phyloP scores from a whole-genome alignment of 2,329 filamentous ascomycete species.

The Delphinella strobiligena region DNA sequence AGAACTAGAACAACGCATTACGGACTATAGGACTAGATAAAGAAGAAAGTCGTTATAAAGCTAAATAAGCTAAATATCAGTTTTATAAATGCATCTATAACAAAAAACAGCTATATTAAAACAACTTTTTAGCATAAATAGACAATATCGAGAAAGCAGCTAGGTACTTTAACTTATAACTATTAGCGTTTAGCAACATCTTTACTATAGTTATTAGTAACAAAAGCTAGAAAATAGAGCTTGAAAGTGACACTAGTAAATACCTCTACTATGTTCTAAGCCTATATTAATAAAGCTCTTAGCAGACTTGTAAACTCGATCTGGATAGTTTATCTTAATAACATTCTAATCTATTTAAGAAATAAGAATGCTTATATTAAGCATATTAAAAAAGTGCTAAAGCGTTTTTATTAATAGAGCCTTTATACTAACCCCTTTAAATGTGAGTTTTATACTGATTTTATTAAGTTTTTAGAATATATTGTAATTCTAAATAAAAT shows the following conservation, averaged over 20 bases:
- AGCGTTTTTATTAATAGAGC: no score
- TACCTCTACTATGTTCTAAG: constrained; percentile 16
- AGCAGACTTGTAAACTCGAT: constrained; percentile 8
- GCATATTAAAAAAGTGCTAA: no score
- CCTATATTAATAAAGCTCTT: constrained; percentile 16
- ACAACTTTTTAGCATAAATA: no score
- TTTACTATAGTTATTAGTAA: constrained; percentile 14
- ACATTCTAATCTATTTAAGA: constrained; percentile 21
- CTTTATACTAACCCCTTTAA: constrained; percentile 10
- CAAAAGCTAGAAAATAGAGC: constrained; percentile 13
- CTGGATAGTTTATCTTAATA: constrained; percentile 18
- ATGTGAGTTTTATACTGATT: constrained; percentile 7
- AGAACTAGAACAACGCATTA: no score
- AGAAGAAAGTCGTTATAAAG: no score
- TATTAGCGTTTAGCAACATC: constrained; percentile 16
- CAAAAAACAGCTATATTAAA: no score
- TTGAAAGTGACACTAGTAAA: constrained; percentile 16
- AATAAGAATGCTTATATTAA: no score
- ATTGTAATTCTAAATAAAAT: constrained; percentile 5
- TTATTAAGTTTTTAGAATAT: constrained; percentile 12
- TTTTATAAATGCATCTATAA: no score
- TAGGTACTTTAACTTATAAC: no score
- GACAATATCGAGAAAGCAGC: no score
- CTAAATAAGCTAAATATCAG: no score
- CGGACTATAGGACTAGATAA: no score